Evolutionary conservation across 1,284 basidiomycete genomes (phyloP).

Genomic region (Apiotrichum laibachii): DNA sequence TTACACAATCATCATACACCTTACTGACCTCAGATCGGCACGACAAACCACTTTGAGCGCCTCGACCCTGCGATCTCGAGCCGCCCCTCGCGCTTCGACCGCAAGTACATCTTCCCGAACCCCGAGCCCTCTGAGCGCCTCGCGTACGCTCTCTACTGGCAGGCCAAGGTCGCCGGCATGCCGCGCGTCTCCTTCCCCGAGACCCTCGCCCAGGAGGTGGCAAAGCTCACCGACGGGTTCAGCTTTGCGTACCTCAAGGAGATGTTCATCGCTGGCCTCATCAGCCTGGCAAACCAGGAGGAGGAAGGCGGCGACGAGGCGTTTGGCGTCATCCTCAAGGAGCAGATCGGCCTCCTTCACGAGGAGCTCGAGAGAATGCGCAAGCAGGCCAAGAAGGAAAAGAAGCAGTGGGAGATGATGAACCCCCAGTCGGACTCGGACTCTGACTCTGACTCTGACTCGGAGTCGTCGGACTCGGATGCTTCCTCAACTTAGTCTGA

Average conservation of each 20-base stretch:
- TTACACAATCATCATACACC: constrained; percentile 11
- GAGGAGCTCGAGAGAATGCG: constrained; percentile 22
- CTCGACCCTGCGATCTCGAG: constrained; percentile 70
- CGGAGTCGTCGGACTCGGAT: too few relatives aligned
- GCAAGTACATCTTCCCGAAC: constrained; percentile 66
- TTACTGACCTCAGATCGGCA: constrained; percentile 57
- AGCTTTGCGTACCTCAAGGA: constrained; percentile 81
- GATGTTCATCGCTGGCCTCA: constrained; percentile 57
- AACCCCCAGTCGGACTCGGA: too few relatives aligned
- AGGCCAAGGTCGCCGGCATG: constrained; percentile 64
- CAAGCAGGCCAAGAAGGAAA: too few relatives aligned
- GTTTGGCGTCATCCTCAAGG: constrained; percentile 58
- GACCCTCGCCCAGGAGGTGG: constrained; percentile 60
- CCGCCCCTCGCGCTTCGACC: constrained; percentile 75
- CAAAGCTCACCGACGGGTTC: constrained; percentile 62
- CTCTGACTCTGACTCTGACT: too few relatives aligned
- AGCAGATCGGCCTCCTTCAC: constrained; percentile 60
- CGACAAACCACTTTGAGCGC: constrained; percentile 76
- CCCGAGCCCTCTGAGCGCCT: constrained; percentile 63
- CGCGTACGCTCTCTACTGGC: constrained; percentile 72
- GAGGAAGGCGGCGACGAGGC: constrained; percentile 12
- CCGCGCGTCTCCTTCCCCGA: constrained; percentile 65
- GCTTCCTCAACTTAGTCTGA: too few relatives aligned
- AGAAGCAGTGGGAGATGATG: too few relatives aligned
- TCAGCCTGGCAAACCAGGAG: constrained; percentile 31